Percentiles rank a stretch among this genome's conserved stretches.
These are phyloP conservation scores for Aciculosporium take DNA, from an alignment of 2,329 filamentous ascomycete species.

Conservation along the genomic window DNA sequence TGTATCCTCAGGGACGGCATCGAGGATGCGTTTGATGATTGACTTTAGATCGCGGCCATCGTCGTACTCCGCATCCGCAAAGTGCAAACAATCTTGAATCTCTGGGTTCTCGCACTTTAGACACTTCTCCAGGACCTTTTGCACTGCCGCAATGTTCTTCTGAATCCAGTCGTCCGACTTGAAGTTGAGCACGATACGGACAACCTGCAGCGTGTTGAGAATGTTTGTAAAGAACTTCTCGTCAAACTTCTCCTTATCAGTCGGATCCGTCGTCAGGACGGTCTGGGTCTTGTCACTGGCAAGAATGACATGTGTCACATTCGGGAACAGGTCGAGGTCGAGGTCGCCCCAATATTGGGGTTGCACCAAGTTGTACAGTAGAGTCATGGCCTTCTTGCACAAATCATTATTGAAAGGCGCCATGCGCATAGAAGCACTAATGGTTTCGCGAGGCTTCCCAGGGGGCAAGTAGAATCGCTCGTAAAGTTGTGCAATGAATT, in stretches of 20 bases:
- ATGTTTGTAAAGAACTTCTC: slow-evolving; percentile 77
- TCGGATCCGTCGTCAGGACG: slow-evolving; percentile 43
- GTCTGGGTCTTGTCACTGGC: slow-evolving; percentile 61
- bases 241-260: slow-evolving; percentile 58
- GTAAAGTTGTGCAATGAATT: slow-evolving; percentile 81
- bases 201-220: slow-evolving; percentile 84
- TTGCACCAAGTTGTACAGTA: slow-evolving; percentile 74
- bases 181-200: slow-evolving; percentile 76
- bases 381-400: slow-evolving; percentile 67
- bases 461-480: slow-evolving; percentile 73
- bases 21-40: slow-evolving; percentile 67
- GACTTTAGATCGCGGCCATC: slow-evolving; percentile 59
- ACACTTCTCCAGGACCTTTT: slow-evolving; percentile 81
- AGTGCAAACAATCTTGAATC: slow-evolving; percentile 82
- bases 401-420: slow-evolving; percentile 55
- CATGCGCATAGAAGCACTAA: slow-evolving; percentile 28
- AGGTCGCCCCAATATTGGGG: slow-evolving; percentile 84
- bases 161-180: slow-evolving; percentile 87
- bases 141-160: slow-evolving; percentile 59
- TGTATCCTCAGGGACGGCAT: slow-evolving; percentile 67
- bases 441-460: slow-evolving; percentile 45
- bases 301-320: slow-evolving; percentile 75
- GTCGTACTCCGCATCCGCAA: slow-evolving; percentile 53
- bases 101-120: slow-evolving; percentile 80
- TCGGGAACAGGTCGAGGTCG: slow-evolving; percentile 80